Base-by-base conservation (phyloP, 257 asterid species). In the Capsicum pubescens region DNA sequence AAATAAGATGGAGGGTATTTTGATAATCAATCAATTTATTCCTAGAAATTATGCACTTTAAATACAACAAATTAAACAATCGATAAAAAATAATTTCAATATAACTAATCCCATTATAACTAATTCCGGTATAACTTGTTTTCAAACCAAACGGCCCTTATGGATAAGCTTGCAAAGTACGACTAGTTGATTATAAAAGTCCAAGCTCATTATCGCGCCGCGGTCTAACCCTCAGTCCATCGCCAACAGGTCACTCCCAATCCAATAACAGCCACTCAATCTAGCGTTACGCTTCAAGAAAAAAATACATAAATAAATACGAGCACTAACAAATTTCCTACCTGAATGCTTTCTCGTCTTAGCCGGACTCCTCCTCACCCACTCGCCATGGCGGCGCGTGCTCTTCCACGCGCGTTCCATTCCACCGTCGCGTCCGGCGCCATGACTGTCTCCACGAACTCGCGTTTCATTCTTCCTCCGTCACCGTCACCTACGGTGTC, bases 321-420 rank as follows among this genome's bases (percentile, higher is more conserved):
- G 5, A 39, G 44, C 5, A 39, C 44, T 44, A n/a, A 70, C 44
- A 35, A 17, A 71, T 5, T 71, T 71, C 58, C 57, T n/a, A 60
- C 9, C 86, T 86, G 94, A 86, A 95, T 95, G 97, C 87, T 93
- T 60, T 89, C 92, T 85, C 94, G 92, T 88, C 32, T 91, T 63
- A 85, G 91, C 36, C 89, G 81, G 88, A 54, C 86, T 94, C 89
- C 88, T 89, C 91, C 91, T 87, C 48, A 82, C 71, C 67, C 89
- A 86, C 84, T 87, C 84, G 52, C 89, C 85, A 94, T 94, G 98
- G 93, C 95, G 91, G 95, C 93, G 93, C 98, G 95, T 91, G 90
- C 87, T 21, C 59, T 93, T 44, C 81, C 93, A 36, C 95, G 90
- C 83, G 85, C 90, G 3, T 89, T 89, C n/a, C 85, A 91, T 15